phyloP scores from a whole-genome alignment of 2,329 filamentous ascomycete species.

The Acrodontium crateriforme region DNA sequence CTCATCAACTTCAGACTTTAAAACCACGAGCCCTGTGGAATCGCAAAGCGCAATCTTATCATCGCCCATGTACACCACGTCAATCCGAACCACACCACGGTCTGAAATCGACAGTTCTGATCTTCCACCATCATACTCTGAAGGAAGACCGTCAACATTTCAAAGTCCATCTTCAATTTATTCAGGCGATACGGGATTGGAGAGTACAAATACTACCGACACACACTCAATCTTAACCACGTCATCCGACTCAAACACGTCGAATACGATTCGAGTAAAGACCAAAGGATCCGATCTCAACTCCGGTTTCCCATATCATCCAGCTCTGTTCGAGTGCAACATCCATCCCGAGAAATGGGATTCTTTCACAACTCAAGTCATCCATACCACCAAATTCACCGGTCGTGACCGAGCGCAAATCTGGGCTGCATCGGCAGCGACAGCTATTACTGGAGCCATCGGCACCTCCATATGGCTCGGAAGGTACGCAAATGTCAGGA shows the following conservation, averaged over 20 bases:
- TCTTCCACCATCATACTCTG: constrained; percentile 3
- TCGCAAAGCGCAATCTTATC: neutral
- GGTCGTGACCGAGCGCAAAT: constrained; percentile 10
- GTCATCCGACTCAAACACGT: neutral
- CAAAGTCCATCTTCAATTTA: constrained; percentile 1
- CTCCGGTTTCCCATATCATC: constrained; percentile 13
- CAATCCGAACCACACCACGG: neutral
- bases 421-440: constrained; percentile 8
- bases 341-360: constrained; percentile 14
- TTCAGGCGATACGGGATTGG: neutral
- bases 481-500: no score
- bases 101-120: neutral
- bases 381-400: constrained; percentile 8
- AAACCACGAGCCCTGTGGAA: neutral
- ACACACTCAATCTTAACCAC: constrained; percentile 1
- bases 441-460: constrained; percentile 5
- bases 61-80: neutral
- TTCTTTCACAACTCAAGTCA: constrained; percentile 10
- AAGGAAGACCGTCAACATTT: neutral
- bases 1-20: neutral
- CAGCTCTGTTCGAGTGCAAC: constrained; percentile 11
- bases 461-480: constrained; percentile 7
- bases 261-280: constrained; percentile 6
- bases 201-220: neutral
- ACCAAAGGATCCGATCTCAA: constrained; percentile 11